phyloP scores from a whole-genome alignment of 1,284 basidiomycete species.

The Ustilago hordei region DNA sequence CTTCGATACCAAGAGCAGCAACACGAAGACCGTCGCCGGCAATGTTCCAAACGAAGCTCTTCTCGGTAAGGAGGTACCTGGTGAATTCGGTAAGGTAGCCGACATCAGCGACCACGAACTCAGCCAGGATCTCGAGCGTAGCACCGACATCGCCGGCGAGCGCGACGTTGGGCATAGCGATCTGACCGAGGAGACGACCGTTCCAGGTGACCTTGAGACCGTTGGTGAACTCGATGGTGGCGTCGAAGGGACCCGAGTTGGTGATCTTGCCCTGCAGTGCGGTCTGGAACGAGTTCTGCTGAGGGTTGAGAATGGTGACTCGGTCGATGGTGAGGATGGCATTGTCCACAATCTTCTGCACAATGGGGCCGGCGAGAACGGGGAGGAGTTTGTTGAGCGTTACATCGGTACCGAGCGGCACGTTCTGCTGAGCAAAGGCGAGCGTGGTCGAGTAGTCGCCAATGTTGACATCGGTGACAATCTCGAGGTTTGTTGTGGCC shows the following conservation, averaged over 20 bases:
- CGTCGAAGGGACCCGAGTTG: slow-evolving; percentile 83
- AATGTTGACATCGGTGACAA: slow-evolving; percentile 75
- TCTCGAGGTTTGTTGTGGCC: slow-evolving; percentile 76
- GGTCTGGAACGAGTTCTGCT: slow-evolving; percentile 76
- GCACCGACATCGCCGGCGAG: slow-evolving; percentile 76
- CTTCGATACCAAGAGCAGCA: slow-evolving; percentile 71
- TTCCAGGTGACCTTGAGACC: slow-evolving; percentile 78
- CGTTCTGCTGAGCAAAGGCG: slow-evolving; percentile 75
- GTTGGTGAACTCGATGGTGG: slow-evolving; percentile 76
- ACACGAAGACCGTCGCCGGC: slow-evolving; percentile 78
- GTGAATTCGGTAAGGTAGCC: slow-evolving; percentile 78
- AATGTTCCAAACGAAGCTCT: slow-evolving; percentile 81
- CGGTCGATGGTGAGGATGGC: slow-evolving; percentile 72
- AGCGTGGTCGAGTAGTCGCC: slow-evolving; percentile 78
- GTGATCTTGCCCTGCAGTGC: slow-evolving; percentile 77
- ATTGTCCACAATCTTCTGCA: slow-evolving; percentile 79
- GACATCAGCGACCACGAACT: slow-evolving; percentile 77
- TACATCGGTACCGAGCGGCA: slow-evolving; percentile 77
- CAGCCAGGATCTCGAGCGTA: slow-evolving; percentile 74
- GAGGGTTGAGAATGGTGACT: slow-evolving; percentile 60
- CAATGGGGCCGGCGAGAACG: slow-evolving; percentile 80
- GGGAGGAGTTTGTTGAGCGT: slow-evolving; percentile 78
- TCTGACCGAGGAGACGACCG: slow-evolving; percentile 75
- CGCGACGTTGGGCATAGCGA: slow-evolving; percentile 75
- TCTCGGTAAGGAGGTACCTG: slow-evolving; percentile 76